These are phyloP conservation scores for Pichia pseudocactophila DNA, from an alignment of 805 yeast species.

Conservation along the genomic window DNA sequence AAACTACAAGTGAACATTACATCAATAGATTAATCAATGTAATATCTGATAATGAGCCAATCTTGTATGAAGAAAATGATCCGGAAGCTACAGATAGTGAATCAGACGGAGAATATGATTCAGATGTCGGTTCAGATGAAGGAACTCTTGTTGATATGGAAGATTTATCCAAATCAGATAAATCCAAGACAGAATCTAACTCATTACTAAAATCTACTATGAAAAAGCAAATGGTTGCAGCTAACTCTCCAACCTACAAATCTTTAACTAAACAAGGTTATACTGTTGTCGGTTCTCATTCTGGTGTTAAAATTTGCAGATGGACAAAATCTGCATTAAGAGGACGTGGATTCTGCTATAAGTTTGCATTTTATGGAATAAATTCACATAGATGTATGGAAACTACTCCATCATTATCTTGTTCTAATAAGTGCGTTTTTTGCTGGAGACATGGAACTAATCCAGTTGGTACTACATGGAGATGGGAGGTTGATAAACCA, in stretches of 20 bases:
- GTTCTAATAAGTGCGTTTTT: conserved; percentile 91
- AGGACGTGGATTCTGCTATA: conserved; percentile 92
- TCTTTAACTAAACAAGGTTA: conserved; percentile 90
- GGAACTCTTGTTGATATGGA: conserved; percentile 69
- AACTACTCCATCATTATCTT: conserved; percentile 86
- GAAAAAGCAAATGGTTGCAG: conserved; percentile 79
- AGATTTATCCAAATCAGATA: conserved; percentile 31
- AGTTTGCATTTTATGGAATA: conserved; percentile 86
- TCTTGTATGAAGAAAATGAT: conserved; percentile 42
- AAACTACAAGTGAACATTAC: conserved; percentile 55
- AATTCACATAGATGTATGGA: conserved; percentile 91
- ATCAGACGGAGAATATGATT: conserved; percentile 13
- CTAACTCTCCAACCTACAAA: conserved; percentile 80
- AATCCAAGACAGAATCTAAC: conserved; percentile 23
- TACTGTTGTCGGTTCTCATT: conserved; percentile 86
- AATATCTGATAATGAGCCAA: conserved; percentile 62
- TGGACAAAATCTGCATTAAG: conserved; percentile 94
- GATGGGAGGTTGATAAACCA: conserved; percentile 93
- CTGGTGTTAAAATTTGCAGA: conserved; percentile 90
- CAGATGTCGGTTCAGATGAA: conserved; percentile 25
- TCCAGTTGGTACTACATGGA: conserved; percentile 93
- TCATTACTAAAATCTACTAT: conserved; percentile 20
- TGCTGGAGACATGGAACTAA: conserved; percentile 98
- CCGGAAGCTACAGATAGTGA: conserved; percentile 11
- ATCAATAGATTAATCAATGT: conserved; percentile 47